These are phyloP conservation scores for Rugosomyces carneus DNA, from an alignment of 1,284 basidiomycete species.

Conservation along the genomic window DNA sequence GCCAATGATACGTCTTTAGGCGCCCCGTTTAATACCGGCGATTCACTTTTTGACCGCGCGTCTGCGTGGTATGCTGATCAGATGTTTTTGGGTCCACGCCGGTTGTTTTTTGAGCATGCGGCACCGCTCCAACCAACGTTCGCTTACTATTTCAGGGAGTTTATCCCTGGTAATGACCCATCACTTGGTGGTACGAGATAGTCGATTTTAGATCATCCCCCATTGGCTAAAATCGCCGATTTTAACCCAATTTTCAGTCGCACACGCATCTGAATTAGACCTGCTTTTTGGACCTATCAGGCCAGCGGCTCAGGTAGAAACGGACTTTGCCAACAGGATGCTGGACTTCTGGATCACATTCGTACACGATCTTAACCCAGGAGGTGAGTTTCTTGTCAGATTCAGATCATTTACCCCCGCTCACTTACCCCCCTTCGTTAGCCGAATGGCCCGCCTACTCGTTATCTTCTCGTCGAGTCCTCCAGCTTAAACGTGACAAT, in stretches of 20 bases:
- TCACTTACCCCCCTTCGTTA: slow-evolving; percentile 15
- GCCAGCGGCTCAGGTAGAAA: slow-evolving; percentile 33
- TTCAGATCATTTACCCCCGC: background rate
- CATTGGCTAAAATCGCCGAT: background rate
- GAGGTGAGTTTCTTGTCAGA: slow-evolving; percentile 28
- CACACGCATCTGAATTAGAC: slow-evolving; percentile 43
- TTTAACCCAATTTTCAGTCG: slow-evolving; percentile 27
- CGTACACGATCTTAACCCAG: slow-evolving; percentile 45
- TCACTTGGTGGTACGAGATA: slow-evolving; percentile 33
- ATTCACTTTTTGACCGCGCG: slow-evolving; percentile 51
- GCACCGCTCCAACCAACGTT: slow-evolving; percentile 43
- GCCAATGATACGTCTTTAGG: slow-evolving; percentile 40
- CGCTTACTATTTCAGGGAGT: slow-evolving; percentile 50
- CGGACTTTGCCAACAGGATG: slow-evolving; percentile 39
- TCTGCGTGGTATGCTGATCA: slow-evolving; percentile 51
- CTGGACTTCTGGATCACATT: slow-evolving; percentile 51
- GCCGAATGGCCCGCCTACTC: slow-evolving; percentile 41
- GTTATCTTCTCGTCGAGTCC: slow-evolving; percentile 27
- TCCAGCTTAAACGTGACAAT: slow-evolving; percentile 45
- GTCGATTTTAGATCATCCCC: background rate
- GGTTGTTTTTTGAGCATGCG: slow-evolving; percentile 43
- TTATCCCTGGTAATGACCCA: slow-evolving; percentile 43
- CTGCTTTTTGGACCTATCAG: slow-evolving; percentile 44
- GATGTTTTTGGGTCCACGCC: slow-evolving; percentile 46
- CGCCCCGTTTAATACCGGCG: slow-evolving; percentile 50